Conservation (phyloP, 2,329 filamentous ascomycete genomes). For the Colletotrichum kahawae region DNA sequence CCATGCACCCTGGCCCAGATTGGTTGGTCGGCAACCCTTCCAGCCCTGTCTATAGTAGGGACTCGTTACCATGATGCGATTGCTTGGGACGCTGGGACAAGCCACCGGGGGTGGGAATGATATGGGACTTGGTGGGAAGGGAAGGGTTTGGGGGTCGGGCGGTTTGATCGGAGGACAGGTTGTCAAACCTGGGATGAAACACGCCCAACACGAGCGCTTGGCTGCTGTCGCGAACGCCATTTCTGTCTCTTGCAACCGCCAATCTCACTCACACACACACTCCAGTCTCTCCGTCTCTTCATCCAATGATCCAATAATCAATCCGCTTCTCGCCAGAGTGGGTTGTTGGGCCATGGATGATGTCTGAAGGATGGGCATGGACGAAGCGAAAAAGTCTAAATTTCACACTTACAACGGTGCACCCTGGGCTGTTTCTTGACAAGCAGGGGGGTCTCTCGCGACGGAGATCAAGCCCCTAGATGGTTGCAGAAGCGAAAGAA, state of each 20-base stretch:
- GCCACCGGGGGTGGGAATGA: background rate
- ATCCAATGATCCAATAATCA: background rate
- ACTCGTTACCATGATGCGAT: background rate
- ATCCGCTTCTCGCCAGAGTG: background rate
- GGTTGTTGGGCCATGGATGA: background rate
- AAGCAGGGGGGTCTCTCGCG: background rate
- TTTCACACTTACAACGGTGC: conserved; percentile 1
- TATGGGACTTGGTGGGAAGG: background rate
- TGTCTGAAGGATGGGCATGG: background rate
- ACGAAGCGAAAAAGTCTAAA: conserved; percentile 12
- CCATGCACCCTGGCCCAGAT: background rate
- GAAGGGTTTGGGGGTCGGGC: background rate
- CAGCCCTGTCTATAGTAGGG: conserved; percentile 1
- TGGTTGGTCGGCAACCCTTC: background rate
- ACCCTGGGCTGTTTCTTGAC: conserved; percentile 9
- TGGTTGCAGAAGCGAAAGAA: background rate
- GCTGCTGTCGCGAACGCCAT: conserved; percentile 2
- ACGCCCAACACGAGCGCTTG: background rate
- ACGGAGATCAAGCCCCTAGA: background rate
- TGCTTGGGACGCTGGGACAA: background rate
- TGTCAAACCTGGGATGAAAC: conserved; percentile 24
- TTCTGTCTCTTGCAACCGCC: background rate
- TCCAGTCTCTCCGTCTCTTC: background rate
- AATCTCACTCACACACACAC: background rate
- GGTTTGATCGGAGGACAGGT: conserved; percentile 12